Conservation (phyloP, 495 filamentous ascomycete species). For the Penicillium chermesinum region DNA sequence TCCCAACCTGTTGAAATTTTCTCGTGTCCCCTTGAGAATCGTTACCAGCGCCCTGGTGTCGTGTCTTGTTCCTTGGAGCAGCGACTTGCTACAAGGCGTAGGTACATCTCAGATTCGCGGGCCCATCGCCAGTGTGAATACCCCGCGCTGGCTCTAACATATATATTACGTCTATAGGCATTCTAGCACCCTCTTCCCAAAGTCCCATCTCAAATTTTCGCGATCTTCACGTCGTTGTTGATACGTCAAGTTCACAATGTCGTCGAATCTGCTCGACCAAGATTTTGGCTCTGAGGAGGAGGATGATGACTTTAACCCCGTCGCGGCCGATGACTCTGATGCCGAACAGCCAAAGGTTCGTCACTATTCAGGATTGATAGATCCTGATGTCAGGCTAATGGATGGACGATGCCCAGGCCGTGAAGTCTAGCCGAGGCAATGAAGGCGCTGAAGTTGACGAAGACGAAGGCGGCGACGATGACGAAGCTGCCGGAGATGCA, state of each 20-base stretch:
- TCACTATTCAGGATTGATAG: constrained; percentile 7
- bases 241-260: constrained; percentile 33
- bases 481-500: constrained; percentile 40
- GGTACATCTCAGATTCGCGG: no score
- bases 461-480: constrained; percentile 48
- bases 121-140: no score
- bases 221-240: not conserved
- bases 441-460: constrained; percentile 45
- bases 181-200: no score
- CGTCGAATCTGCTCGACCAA: constrained; percentile 45
- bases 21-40: not conserved
- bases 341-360: constrained; percentile 52
- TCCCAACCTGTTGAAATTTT: not conserved
- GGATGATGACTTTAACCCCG: constrained; percentile 78
- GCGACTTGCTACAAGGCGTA: constrained; percentile 7
- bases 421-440: constrained; percentile 46
- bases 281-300: constrained; percentile 70
- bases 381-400: constrained; percentile 16
- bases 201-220: no score
- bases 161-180: no score
- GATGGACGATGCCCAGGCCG: constrained; percentile 12
- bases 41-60: no score
- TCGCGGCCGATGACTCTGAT: constrained; percentile 61
- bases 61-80: constrained; percentile 1
- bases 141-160: no score